Evolutionary conservation across 805 yeast genomes (phyloP).

Genomic region (Nakazawaea wyomingensis): DNA sequence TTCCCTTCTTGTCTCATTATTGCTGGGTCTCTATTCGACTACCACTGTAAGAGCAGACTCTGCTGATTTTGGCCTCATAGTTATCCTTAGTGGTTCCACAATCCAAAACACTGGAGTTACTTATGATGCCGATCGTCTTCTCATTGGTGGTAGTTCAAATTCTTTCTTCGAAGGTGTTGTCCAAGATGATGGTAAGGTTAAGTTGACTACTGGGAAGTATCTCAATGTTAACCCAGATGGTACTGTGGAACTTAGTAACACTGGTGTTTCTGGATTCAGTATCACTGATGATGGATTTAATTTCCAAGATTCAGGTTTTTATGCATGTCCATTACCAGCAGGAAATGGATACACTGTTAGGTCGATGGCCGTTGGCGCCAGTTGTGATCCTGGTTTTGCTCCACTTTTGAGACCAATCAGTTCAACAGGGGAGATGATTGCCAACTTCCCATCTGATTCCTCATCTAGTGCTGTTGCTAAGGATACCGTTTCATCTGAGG

Average conservation of each 20-base stretch:
- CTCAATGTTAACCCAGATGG: not conserved
- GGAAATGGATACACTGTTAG: not conserved
- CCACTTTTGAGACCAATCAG: not conserved
- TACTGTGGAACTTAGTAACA: not conserved
- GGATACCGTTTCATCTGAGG: not conserved
- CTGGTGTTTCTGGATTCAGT: not conserved
- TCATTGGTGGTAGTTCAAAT: not conserved
- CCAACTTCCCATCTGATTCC: not conserved
- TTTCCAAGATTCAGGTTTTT: not conserved
- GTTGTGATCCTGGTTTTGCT: not conserved
- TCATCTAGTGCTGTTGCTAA: not conserved
- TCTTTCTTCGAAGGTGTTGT: not conserved
- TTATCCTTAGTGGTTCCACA: not conserved
- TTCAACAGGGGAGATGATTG: not conserved
- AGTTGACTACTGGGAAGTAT: not conserved
- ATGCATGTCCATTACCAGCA: not conserved
- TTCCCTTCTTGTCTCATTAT: not conserved
- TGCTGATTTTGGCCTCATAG: not conserved
- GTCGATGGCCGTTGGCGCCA: not conserved
- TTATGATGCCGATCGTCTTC: not conserved
- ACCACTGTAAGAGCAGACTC: not conserved
- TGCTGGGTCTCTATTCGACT: not conserved
- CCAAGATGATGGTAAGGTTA: not conserved
- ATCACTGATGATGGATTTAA: not conserved
- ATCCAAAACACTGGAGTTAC: not conserved